These are phyloP conservation scores for Pyricularia sp. DNA, from an alignment of 2,329 filamentous ascomycete genomes.

Conservation along the genomic window DNA sequence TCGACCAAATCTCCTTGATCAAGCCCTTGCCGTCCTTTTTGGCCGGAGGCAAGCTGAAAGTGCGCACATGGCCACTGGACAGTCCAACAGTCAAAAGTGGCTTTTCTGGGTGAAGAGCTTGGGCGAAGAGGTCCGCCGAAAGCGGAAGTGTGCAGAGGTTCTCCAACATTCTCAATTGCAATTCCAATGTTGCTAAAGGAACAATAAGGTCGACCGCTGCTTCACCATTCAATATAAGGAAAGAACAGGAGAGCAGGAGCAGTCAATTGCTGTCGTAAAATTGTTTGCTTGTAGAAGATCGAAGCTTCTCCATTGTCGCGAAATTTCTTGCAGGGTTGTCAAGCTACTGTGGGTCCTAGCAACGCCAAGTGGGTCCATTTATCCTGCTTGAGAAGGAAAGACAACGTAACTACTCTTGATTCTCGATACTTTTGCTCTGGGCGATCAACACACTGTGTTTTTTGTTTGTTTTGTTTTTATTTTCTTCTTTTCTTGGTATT, in stretches of 20 bases:
- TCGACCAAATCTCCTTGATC: slow-evolving; percentile 79
- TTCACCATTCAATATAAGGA: neutral
- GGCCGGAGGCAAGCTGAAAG: slow-evolving; percentile 59
- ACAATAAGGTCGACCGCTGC: no score
- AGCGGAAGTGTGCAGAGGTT: slow-evolving; percentile 86
- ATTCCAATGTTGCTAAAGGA: neutral
- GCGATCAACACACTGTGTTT: neutral
- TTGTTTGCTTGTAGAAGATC: neutral
- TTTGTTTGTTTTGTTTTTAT: neutral
- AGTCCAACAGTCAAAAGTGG: slow-evolving; percentile 82
- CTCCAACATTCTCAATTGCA: slow-evolving; percentile 61
- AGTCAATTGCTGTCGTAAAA: neutral
- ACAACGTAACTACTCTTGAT: neutral
- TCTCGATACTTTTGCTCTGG: neutral
- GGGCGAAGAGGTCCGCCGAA: slow-evolving; percentile 76
- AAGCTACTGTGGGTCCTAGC: neutral
- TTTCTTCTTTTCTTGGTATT: neutral
- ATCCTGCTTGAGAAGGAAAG: neutral
- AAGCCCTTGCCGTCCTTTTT: slow-evolving; percentile 60
- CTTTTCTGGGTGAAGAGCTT: slow-evolving; percentile 75
- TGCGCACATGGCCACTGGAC: slow-evolving; percentile 76
- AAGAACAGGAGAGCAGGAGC: neutral
- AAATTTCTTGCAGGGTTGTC: neutral
- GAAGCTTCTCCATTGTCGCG: neutral
- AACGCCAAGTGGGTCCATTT: neutral